Evolutionary conservation across 2,329 filamentous ascomycete genomes (phyloP).

Genomic region (Aciculosporium take): DNA sequence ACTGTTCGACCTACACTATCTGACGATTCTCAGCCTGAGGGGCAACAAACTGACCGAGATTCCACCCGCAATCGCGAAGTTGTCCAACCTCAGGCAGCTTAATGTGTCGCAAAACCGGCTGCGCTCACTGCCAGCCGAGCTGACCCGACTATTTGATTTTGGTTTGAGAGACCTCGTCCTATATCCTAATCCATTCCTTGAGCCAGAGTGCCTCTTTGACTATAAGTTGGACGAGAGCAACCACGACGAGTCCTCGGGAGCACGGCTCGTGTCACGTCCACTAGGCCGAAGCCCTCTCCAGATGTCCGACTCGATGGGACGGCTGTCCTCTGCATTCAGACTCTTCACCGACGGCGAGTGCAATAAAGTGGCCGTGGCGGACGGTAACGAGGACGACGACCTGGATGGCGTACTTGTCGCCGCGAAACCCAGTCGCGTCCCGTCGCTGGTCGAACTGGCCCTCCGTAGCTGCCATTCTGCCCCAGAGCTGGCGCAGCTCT

Average conservation of each 20-base stretch:
- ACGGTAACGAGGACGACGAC: conserved; percentile 3
- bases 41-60: conserved; percentile 48
- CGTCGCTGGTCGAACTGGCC: conserved; percentile 37
- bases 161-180: conserved; percentile 39
- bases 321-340: conserved; percentile 16
- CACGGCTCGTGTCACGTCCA: conserved; percentile 13
- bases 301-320: conserved; percentile 16
- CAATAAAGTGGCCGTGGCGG: conserved; percentile 12
- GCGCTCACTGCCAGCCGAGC: conserved; percentile 45
- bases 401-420: background rate
- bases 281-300: conserved; percentile 20
- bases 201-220: conserved; percentile 17
- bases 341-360: conserved; percentile 12
- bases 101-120: conserved; percentile 54
- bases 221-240: conserved; percentile 1
- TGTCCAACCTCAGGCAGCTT: conserved; percentile 44
- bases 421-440: conserved; percentile 21
- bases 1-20: conserved; percentile 45
- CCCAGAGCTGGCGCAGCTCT: conserved; percentile 27
- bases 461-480: conserved; percentile 32
- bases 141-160: conserved; percentile 40
- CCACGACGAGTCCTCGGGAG: background rate
- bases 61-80: conserved; percentile 41
- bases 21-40: conserved; percentile 53
- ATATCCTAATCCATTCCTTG: conserved; percentile 49